Evolutionary conservation across 1,139 yeast genomes (phyloP).

Genomic region (Pichia sp.): DNA sequence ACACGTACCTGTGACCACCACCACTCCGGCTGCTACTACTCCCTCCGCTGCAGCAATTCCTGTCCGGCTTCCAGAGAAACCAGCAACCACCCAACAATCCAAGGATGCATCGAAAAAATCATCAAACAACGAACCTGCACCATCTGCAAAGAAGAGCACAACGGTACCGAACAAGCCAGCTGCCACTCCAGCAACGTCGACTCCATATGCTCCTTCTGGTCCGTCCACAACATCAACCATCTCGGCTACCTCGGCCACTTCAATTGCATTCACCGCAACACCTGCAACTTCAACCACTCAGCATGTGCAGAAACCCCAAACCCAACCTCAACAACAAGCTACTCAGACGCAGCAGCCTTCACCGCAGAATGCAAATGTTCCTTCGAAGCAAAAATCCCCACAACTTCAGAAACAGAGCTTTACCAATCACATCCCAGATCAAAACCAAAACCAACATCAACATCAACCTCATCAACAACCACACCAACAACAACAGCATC

Average conservation of each 20-base stretch:
- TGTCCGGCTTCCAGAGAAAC: conserved; percentile 1
- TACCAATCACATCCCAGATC: conserved; percentile 45
- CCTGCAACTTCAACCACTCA: background rate
- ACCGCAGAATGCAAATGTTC: background rate
- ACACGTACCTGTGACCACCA: background rate
- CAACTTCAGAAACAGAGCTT: conserved; percentile 36
- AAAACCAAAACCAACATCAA: conserved; percentile 47
- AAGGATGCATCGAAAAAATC: background rate
- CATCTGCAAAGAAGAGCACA: background rate
- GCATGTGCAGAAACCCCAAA: background rate
- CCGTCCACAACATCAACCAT: background rate
- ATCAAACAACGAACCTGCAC: background rate
- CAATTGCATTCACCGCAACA: background rate
- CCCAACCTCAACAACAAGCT: background rate
- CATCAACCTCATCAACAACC: conserved; percentile 2
- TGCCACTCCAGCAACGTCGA: background rate
- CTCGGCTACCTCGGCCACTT: background rate
- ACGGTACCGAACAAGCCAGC: background rate
- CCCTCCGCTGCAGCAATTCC: background rate
- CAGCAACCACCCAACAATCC: background rate
- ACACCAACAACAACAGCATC: conserved; percentile 12
- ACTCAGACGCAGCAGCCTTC: background rate
- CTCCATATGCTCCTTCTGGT: background rate
- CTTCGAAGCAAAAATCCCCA: conserved; percentile 17
- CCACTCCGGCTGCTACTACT: background rate